Evolutionary conservation across 208 protist genomes (phyloP), one percentile per base, ranked within the genome.

Genomic region (Wallacemonas sp.): DNA sequence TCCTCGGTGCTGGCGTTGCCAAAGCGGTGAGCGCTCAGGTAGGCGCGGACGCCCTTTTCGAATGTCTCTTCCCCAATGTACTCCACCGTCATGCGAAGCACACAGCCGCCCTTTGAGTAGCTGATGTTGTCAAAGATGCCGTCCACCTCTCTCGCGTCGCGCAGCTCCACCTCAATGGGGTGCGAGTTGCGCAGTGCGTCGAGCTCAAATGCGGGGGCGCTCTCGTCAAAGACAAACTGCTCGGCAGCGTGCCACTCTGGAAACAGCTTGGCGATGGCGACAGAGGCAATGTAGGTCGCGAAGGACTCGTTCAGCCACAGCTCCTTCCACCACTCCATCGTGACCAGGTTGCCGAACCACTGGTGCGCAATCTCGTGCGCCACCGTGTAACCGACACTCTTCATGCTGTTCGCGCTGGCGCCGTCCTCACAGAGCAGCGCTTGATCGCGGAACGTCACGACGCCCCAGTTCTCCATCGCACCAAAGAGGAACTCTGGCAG

Each of bases 301-400:
- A 98, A 98, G 12, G 90, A 94, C 76, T 99, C 98, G 67, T 99
- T 99, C 6, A 99, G 86, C 97, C 97, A 99, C 46, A 99, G 78
- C 62, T 98, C 85, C 44, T 92, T 93, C 98, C 97, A 99, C 97
- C 96, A 99, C 56, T 86, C 73, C 90, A 99, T 98, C n/a, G 98
- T 99, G n/a, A 98, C 96, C 17, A 98, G 73, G 82, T 99, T 98
- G 61, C 98, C 98, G 68, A 98, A 99, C 97, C 97, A 99, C 90
- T 98, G 93, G 67, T 99, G 98, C 11, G 90, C 95, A 29, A 99
- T 57, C 69, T 98, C 98, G 72, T 99, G 98, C 30, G 87, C 79
- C 19, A 98, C 88, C 8, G 97, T 85, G 26, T 85, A 67, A 33
- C 92, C 90, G 21, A 94, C 89, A 9, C 76, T 68, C 61, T 90